Evolutionary conservation across 2,329 filamentous ascomycete species (phyloP).

Genomic region (Aspergillus sp.): DNA sequence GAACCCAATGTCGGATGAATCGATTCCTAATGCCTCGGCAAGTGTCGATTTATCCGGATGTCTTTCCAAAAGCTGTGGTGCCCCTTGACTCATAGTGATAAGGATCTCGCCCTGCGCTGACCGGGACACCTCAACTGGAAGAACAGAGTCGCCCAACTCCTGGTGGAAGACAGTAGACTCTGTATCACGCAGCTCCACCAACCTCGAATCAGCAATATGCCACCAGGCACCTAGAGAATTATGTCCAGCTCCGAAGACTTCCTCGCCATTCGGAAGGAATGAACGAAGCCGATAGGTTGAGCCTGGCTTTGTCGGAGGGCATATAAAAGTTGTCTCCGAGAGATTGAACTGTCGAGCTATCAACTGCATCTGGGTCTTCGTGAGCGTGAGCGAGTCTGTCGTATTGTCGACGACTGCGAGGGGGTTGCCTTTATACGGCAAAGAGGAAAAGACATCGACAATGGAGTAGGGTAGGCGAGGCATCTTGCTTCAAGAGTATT

Average conservation of each 20-base stretch:
- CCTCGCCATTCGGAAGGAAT: slow-evolving; percentile 27
- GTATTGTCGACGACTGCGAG: slow-evolving; percentile 26
- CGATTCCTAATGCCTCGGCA: background rate
- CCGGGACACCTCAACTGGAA: background rate
- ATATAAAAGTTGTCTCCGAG: background rate
- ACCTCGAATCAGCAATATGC: slow-evolving; percentile 19
- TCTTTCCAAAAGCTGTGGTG: background rate
- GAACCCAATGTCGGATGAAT: background rate
- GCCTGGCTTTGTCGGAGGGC: slow-evolving; percentile 12
- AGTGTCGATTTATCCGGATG: slow-evolving; percentile 5
- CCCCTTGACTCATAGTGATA: slow-evolving; percentile 1
- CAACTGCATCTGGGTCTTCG: slow-evolving; percentile 24
- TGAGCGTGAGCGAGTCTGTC: slow-evolving; percentile 20
- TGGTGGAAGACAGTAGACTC: background rate
- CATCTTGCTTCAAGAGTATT: background rate
- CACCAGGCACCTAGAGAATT: slow-evolving; percentile 29
- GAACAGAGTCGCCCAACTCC: background rate
- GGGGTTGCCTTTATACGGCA: slow-evolving; percentile 26
- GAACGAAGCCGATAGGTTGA: slow-evolving; percentile 24
- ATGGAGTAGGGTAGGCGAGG: slow-evolving; percentile 3
- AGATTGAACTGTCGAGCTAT: slow-evolving; percentile 15
- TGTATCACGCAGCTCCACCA: background rate
- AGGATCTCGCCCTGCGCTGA: background rate
- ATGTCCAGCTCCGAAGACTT: slow-evolving; percentile 28
- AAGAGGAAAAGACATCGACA: slow-evolving; percentile 26